Evolutionary conservation across 2,329 filamentous ascomycete genomes (phyloP), one percentile per base, ranked within the genome.

Genomic region (Sarocladium strictum): DNA sequence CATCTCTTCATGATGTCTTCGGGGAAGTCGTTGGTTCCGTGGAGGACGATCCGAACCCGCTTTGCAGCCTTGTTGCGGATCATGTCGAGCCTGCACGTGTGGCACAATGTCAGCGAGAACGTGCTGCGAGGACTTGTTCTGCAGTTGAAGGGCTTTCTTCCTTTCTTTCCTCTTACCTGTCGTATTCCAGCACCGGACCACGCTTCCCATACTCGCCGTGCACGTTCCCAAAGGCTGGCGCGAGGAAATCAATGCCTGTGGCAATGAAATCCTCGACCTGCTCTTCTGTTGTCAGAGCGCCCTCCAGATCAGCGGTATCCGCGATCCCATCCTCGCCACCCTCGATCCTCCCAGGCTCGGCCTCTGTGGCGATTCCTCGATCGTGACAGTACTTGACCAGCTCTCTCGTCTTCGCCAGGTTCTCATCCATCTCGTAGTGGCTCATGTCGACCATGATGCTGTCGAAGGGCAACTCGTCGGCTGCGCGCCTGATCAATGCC

Each of bases 391-490:
- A 81, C 23, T 68, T 68, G 3, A 84, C 81, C 53, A 87, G 68
- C 55, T 85, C 80, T 56, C 74, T 75, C n/a, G 84, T 88, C 64
- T 78, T 75, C 1, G 75, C 72, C 35, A 90, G 72, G 63, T 90
- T 90, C 69, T 89, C 85, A 54, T 78, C 83, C 61, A 83, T 84
- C 60, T 87, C 84, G 63, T 86, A 83, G 64, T 89, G 86, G 56
- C 77, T 82, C 85, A 90, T 90, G 68, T 90, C 87, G 0, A 89
- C 81, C 86, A 90, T 89, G 65, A 90, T 88, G 53, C 75, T 79
- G 65, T 89, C 86, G 59, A 89, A 89, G 0, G 75, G 75, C 35
- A 82, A 71, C 1, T 73, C 70, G 56, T 78, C 74, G 0, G 81
- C 81, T 0, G 82, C 83, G 0, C 69, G 70, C 4, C 76, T 75